phyloP scores from a whole-genome alignment of 2,329 filamentous ascomycete genomes.

The Venturia asperata region DNA sequence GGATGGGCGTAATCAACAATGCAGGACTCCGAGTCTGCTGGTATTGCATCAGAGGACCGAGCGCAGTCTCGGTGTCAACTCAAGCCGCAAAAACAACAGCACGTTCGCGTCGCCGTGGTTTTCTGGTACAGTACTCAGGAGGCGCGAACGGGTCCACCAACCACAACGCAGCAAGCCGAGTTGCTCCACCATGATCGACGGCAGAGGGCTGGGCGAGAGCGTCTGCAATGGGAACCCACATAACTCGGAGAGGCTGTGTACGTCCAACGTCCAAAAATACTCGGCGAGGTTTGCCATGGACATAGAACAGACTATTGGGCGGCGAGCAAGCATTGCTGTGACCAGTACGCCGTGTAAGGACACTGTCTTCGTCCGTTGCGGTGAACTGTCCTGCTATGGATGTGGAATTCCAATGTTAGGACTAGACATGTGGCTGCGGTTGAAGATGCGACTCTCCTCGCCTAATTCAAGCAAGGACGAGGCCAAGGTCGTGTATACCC shows the following conservation, averaged over 20 bases:
- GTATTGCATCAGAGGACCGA: conserved; percentile 9
- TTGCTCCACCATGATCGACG: not conserved
- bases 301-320: conserved; percentile 1
- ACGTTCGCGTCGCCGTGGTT: not conserved
- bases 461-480: not conserved
- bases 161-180: not conserved
- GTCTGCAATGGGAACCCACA: not conserved
- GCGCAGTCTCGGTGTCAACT: not conserved
- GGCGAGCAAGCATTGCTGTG: conserved; percentile 1
- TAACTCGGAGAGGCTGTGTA: conserved; percentile 12
- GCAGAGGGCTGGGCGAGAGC: not conserved
- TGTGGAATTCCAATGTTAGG: not conserved
- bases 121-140: not conserved
- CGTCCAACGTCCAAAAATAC: not conserved
- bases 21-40: not conserved
- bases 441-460: not conserved
- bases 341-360: not conserved
- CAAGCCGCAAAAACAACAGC: conserved; percentile 1
- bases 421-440: conserved; percentile 5
- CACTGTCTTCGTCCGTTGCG: not conserved
- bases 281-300: not conserved
- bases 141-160: not conserved
- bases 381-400: not conserved
- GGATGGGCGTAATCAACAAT: not conserved
- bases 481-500: not conserved